Base-by-base conservation (phyloP, 768 basidiomycete species). In the Mycena floridula region DNA sequence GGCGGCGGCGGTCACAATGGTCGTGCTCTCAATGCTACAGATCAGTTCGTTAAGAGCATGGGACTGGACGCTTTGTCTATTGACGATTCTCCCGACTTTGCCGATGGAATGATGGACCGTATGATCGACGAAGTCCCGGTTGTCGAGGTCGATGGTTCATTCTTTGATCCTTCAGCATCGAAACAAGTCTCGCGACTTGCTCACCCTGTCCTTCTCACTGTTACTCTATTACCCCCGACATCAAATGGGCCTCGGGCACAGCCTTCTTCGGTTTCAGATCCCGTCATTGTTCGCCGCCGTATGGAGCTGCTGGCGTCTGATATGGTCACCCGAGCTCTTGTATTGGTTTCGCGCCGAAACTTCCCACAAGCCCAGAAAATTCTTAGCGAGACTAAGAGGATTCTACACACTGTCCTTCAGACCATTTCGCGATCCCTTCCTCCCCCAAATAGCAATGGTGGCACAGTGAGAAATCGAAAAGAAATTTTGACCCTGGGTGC, bases 101-200 rank as follows among this genome's bases (percentile, higher is more conserved):
- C 81, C 41, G 88, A 90, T 47, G 90, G 91, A 25, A 89, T 92
- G 87, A 90, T 92, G 86, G 91, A 93, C 51, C 74, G 85, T 37
- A 89, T 97, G 88, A 93, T 96, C 37, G 96, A 99, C 57, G 96
- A 99, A 56, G 88, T 96, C 8, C 96, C 95, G 1, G 89, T 97
- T 8, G 80, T 95, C 40, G 94, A 98, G 61, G 89, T 97, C 12
- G 94, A 97, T 51, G 93, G 93, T 7, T 83, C 89, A 24, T 98
- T 92, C 77, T 90, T 83, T 59, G 95, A 98, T 62, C 95, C 95
- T 2, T 76, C 81, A 1, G 88, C 85, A 5, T 72, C 73, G 35
- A 89, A 92, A 63, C 81, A 85, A 44, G 81, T 95, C 16, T 85
- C 91, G 28, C 79, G 94, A 9, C 80, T 99, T 6, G 88, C 90